Evolutionary conservation across 2,329 filamentous ascomycete genomes (phyloP), one percentile per base, ranked within the genome.

Genomic region (Sporothrix sp.): DNA sequence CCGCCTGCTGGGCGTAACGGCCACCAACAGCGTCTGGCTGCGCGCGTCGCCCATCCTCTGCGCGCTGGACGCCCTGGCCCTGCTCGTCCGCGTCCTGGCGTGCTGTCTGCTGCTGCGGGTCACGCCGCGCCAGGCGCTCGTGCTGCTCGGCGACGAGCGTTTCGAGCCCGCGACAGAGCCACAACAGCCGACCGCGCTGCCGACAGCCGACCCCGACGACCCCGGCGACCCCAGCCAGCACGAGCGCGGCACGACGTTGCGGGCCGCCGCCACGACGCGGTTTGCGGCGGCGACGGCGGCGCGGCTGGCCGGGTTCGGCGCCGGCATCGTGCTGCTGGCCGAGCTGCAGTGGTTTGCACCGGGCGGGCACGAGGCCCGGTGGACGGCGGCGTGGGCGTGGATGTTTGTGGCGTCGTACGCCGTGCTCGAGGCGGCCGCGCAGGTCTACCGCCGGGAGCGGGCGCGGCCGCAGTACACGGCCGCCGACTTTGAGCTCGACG

Each of bases 401-500:
- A 23, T 52, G 45, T 50, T 28, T 43, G 30, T 50, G 14, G 18
- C 20, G 5, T 14, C 52, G 1, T 54, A 50, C 36, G 18, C 38
- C 6, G 2, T 50, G 7, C 11, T 52, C 18, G 52, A 54, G 13
- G n/a, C 20, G 0, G 46, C 16, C 2, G 16, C 25, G 8, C 25
- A 40, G 11, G 40, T 16, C 2, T 25, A 50, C 20, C 42, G 37
- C 4, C 44, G 39, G 35, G 49, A 35, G 14, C 14, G 40, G 33
- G 25, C 32, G 2, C 25, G 32, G 35, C 44, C 52, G 21, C 38
- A 36, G 23, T 23, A 37, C 38, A 45, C 52, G 11, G 25, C 48
- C 3, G 48, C 48, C 8, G 48, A 42, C 42, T 50, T 53, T 47
- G 52, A 53, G 48, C 42, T 53, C 14, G 52, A 38, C 6, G 47